These are phyloP conservation scores for Cryptococcus sp. DNA, from an alignment of 1,284 basidiomycete species.

Conservation along the genomic window DNA sequence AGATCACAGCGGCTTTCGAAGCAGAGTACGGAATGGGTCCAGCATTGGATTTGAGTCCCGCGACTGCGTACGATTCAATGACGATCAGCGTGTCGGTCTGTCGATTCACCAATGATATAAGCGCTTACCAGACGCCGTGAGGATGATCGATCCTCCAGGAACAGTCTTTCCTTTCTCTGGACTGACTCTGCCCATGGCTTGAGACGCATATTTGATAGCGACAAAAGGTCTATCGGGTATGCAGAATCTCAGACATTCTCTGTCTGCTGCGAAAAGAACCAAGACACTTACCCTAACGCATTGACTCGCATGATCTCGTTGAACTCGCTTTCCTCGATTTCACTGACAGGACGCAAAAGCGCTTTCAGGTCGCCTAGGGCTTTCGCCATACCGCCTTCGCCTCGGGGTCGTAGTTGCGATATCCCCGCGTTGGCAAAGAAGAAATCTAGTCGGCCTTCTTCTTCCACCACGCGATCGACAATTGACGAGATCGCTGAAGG, in stretches of 20 bases:
- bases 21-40: slow-evolving; percentile 86
- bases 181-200: slow-evolving; percentile 72
- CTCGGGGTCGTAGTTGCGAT: slow-evolving; percentile 15
- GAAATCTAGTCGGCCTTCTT: slow-evolving; percentile 83
- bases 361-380: slow-evolving; percentile 10
- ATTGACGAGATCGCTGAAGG: slow-evolving; percentile 68
- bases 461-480: slow-evolving; percentile 71
- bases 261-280: too few relatives aligned
- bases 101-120: too few relatives aligned
- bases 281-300: slow-evolving; percentile 67
- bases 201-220: slow-evolving; percentile 82
- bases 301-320: slow-evolving; percentile 80
- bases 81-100: not conserved
- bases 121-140: slow-evolving; percentile 78
- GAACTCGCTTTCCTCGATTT: slow-evolving; percentile 68
- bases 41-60: slow-evolving; percentile 81
- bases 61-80: slow-evolving; percentile 59
- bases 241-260: not conserved
- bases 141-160: slow-evolving; percentile 78
- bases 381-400: slow-evolving; percentile 4
- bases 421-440: slow-evolving; percentile 86
- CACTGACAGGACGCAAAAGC: slow-evolving; percentile 23
- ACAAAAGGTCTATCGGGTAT: slow-evolving; percentile 69
- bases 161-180: slow-evolving; percentile 66
- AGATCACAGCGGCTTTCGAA: slow-evolving; percentile 87